Evolutionary conservation across 306 rosid genomes (phyloP), one percentile per base, ranked within the genome.

Genomic region (Ormosia semicastrata): DNA sequence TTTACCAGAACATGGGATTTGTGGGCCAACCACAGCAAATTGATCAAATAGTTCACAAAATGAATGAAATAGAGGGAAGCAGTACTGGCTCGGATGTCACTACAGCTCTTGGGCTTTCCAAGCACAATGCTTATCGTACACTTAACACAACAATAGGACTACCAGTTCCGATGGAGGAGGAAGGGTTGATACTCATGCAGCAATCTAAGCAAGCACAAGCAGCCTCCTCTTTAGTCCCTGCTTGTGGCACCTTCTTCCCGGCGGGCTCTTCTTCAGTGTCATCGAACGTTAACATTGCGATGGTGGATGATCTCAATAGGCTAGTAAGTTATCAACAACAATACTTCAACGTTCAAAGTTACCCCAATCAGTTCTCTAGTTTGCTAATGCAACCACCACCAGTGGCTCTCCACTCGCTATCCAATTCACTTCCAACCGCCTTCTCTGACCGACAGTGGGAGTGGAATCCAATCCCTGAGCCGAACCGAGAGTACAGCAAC

Each of bases 391-490:
- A 85, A 65, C 86, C 86, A 5, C 80, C 76, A 6, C 85, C 73
- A 2, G 4, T 71, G 72, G 43, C 87, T 46, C 88, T 87, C 68
- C 83, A 47, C 79, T 12, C 81, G 18, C 79, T 86, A 2, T 89
- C 90, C 7, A 89, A 29, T 78, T 80, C 85, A 56, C 87, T 90
- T 71, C 94, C 95, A 43, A 79, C 89, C 0, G 80, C 84, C 7
- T 92, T 92, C 91, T 87, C 99, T 33, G 98, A 95, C 79, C 78
- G 94, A 57, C 86, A 93, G 6, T 93, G 99, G 99, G 99, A 91
- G 24, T 95, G 99, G 99, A 95, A 90, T 84, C 91, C 92, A 39
- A 82, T 95, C 47, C 89, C 92, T 4, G 99, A 95, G 60, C 68
- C 85, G 29, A 89, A 85, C 85, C 89, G 90, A 36, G 89, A 90